Evolutionary conservation across 805 yeast genomes (phyloP), one percentile per base, ranked within the genome.

Genomic region (Schizosaccharomyces japonicus): DNA sequence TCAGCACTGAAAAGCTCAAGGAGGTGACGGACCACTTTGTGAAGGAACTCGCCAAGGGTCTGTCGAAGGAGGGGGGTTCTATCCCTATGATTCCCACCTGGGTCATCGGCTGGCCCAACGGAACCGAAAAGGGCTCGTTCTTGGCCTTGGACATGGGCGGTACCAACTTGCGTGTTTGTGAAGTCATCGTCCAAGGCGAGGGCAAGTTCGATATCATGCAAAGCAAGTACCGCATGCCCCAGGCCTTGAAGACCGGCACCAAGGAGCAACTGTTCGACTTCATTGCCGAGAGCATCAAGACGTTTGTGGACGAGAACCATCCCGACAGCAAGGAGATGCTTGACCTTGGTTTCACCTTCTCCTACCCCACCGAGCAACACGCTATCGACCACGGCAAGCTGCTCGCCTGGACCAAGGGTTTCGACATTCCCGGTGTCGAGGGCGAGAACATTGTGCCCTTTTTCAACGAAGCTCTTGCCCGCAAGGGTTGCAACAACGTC

Each of bases 381-480:
- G 79, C 80, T 51, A 82, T 87, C 62, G 79, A 82, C 68, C 69
- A 72, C 55, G 98, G 96, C 63, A 60, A 79, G 49, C 72, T 87
- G 60, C 94, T 83, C 69, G 73, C 87, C 11, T 87, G 96, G 96
- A 87, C 96, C 52, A 87, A 87, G 68, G 98, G 96, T 54, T 87
- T 81, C 65, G 94, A 87, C 63, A 83, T 87, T 56, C 79, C 73
- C 50, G 82, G 78, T 50, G 95, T 87, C 49, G 96, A 87, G 67
- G 95, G 95, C 53, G 73, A 80, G 50, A 92, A 87, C 60, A 95
- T 87, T 51, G 94, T 80, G 47, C 92, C 93, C 52, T 70, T 85
- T 82, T 72, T 87, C 58, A 93, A 80, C 66, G 65, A 66, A 10
- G 81, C 93, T 36, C 69, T 87, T 53, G 67, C 71, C 53, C 68